phyloP scores from a whole-genome alignment of 2,329 filamentous ascomycete genomes.

The Penicillium glabrum region DNA sequence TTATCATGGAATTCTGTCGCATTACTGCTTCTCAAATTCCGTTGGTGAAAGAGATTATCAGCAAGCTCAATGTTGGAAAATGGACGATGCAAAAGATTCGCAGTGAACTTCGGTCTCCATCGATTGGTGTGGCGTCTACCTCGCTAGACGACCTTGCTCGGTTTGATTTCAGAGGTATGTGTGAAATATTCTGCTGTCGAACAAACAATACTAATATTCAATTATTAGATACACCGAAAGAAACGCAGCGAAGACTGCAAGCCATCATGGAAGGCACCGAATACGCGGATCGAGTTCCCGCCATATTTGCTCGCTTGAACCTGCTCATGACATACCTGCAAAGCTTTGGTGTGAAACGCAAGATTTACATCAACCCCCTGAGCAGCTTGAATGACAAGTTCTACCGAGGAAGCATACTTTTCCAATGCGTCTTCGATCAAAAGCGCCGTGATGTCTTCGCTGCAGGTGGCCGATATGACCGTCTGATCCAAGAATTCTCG shows the following conservation, averaged over 20 bases:
- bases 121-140: conserved; percentile 80
- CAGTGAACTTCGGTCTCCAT: conserved; percentile 75
- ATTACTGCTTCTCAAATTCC: conserved; percentile 69
- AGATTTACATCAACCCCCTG: conserved; percentile 80
- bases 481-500: conserved; percentile 78
- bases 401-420: conserved; percentile 80
- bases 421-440: conserved; percentile 89
- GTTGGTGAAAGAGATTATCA: conserved; percentile 77
- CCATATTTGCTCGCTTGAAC: conserved; percentile 73
- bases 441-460: conserved; percentile 79
- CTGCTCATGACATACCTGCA: conserved; percentile 76
- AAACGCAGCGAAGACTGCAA: conserved; percentile 65
- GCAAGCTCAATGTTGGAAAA: conserved; percentile 79
- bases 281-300: conserved; percentile 51
- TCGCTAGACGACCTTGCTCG: conserved; percentile 85
- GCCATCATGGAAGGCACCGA: conserved; percentile 56
- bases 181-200: not conserved
- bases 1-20: conserved; percentile 87
- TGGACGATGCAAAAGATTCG: conserved; percentile 82
- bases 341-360: conserved; percentile 70
- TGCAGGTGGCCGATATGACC: conserved; percentile 90
- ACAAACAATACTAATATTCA: not conserved
- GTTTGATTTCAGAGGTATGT: conserved; percentile 73
- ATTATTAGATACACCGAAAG: conserved; percentile 58
- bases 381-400: conserved; percentile 90